Conservation (phyloP, 345 rosid species). For the Anastatica hierochuntica region DNA sequence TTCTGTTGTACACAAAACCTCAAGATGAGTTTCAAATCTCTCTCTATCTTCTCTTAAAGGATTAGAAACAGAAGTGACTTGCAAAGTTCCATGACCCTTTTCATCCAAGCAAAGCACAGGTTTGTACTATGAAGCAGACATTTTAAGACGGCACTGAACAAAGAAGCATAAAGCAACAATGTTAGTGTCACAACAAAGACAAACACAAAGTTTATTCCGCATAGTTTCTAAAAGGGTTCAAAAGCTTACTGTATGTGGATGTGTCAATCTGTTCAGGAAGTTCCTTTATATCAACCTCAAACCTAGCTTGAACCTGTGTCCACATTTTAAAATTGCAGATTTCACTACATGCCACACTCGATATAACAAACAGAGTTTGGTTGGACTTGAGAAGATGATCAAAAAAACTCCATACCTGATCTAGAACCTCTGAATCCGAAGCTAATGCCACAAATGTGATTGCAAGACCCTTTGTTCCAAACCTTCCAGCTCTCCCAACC, state of each 20-base stretch:
- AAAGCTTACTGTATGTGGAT: conserved; percentile 67
- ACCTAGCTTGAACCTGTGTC: conserved; percentile 80
- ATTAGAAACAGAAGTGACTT: too few relatives aligned
- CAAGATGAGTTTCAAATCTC: too few relatives aligned
- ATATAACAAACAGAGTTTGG: not conserved
- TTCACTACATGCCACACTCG: not conserved
- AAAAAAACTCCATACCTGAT: conserved; percentile 50
- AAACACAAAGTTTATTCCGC: not conserved
- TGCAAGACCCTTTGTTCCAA: conserved; percentile 98
- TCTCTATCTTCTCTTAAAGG: too few relatives aligned
- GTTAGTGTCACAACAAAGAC: too few relatives aligned
- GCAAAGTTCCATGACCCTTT: too few relatives aligned
- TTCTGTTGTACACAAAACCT: too few relatives aligned
- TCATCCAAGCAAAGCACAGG: too few relatives aligned
- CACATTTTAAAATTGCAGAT: not conserved
- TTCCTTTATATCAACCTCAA: conserved; percentile 93
- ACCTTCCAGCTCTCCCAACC: conserved; percentile 99
- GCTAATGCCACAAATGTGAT: conserved; percentile 90
- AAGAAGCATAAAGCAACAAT: not conserved
- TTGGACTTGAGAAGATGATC: not conserved
- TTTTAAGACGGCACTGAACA: not conserved
- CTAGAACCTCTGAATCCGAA: conserved; percentile 80
- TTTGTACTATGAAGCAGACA: too few relatives aligned
- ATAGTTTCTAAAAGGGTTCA: not conserved
- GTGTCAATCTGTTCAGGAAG: conserved; percentile 96